These are phyloP conservation scores for Mycosphaerella sp. DNA, from an alignment of 2,329 filamentous ascomycete genomes.

Conservation along the genomic window DNA sequence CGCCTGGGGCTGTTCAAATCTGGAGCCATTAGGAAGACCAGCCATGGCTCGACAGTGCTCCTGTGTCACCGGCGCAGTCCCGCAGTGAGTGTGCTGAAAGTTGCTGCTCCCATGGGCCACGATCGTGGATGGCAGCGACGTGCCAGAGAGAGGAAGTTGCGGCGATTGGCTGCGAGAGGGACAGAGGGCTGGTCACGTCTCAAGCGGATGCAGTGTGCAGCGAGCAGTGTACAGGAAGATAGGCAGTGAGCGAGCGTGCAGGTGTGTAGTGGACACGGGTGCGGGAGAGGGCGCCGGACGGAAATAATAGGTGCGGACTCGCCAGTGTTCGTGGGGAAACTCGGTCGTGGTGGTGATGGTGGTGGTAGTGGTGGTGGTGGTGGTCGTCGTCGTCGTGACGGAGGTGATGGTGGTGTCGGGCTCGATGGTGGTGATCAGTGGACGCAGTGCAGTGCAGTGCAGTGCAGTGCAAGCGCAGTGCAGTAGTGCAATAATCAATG, in stretches of 20 bases:
- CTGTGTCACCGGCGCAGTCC: slow-evolving; percentile 30
- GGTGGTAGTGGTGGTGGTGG: neutral
- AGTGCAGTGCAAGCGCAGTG: too few relatives aligned
- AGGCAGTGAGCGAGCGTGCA: too few relatives aligned
- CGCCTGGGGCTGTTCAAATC: slow-evolving; percentile 21
- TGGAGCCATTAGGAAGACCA: slow-evolving; percentile 19
- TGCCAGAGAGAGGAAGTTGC: slow-evolving; percentile 9
- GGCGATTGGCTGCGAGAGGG: slow-evolving; percentile 3
- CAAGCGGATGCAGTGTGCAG: slow-evolving; percentile 1
- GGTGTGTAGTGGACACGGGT: neutral
- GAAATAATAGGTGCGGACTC: neutral
- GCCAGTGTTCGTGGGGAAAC: neutral
- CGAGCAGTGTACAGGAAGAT: too few relatives aligned
- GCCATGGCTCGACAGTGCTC: slow-evolving; percentile 18
- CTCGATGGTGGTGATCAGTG: too few relatives aligned
- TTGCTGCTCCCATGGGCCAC: slow-evolving; percentile 26
- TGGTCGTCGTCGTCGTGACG: neutral
- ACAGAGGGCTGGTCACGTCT: neutral
- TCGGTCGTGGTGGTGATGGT: neutral
- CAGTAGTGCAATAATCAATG: too few relatives aligned
- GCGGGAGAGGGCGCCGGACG: neutral
- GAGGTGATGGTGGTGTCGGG: neutral
- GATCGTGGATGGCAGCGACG: slow-evolving; percentile 11
- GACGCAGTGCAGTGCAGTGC: neutral
- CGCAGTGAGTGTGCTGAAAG: slow-evolving; percentile 20